These are phyloP conservation scores for Trichoderma aggressivum DNA, from an alignment of 2,329 filamentous ascomycete species.

Conservation along the genomic window DNA sequence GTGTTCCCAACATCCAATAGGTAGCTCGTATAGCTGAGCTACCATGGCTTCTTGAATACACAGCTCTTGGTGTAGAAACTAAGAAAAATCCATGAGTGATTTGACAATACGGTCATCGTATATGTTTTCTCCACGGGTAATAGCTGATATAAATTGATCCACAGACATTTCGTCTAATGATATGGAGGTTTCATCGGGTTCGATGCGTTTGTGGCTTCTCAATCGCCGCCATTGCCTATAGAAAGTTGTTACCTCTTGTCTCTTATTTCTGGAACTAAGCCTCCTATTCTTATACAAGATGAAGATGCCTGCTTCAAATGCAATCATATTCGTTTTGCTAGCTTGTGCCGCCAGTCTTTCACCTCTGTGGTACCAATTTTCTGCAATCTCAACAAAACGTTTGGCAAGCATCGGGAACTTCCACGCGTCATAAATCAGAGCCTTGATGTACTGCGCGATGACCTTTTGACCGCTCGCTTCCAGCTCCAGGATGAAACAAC, in stretches of 20 bases:
- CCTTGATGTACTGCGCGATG: constrained; percentile 22
- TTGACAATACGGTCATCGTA: constrained; percentile 21
- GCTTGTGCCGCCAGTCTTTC: neutral
- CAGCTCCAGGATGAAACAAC: neutral
- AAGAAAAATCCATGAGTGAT: constrained; percentile 22
- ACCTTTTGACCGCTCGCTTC: neutral
- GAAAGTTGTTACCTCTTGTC: neutral
- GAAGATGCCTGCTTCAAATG: neutral
- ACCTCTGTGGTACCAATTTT: constrained; percentile 8
- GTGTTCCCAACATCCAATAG: constrained; percentile 18
- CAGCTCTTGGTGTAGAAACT: constrained; percentile 21
- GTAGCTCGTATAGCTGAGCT: constrained; percentile 25
- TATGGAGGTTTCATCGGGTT: neutral
- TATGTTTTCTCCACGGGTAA: neutral
- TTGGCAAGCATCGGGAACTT: constrained; percentile 21
- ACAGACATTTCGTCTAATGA: neutral
- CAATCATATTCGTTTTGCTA: neutral
- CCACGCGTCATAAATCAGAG: constrained; percentile 22
- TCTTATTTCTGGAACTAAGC: neutral
- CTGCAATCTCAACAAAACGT: constrained; percentile 16
- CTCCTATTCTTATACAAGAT: neutral
- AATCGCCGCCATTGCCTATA: neutral
- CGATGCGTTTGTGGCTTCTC: neutral
- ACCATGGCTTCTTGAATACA: constrained; percentile 24
- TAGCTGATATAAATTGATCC: neutral